phyloP scores from a whole-genome alignment of 108 stramenopile species.

The Pseudonitzschia delicatissima region DNA sequence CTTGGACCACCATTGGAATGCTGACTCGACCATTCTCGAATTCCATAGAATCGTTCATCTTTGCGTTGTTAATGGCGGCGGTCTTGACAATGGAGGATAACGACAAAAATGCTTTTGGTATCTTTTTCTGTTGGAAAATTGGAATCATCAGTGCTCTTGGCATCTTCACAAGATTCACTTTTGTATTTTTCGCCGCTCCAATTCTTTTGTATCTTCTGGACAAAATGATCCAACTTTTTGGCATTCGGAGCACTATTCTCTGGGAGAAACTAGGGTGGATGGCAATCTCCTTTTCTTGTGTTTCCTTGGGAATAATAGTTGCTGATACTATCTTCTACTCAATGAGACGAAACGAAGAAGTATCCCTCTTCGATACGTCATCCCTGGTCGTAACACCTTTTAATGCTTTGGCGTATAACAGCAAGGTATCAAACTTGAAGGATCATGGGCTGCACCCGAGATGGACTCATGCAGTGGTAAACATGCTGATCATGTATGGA shows the following conservation, averaged over 20 bases:
- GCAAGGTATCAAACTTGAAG: slow-evolving; percentile 53
- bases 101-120: slow-evolving; percentile 11
- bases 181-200: slow-evolving; percentile 68
- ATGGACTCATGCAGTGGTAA: slow-evolving; percentile 68
- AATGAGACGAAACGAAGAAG: background rate
- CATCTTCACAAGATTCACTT: slow-evolving; percentile 73
- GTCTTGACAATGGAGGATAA: slow-evolving; percentile 5
- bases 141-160: slow-evolving; percentile 61
- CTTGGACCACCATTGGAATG: slow-evolving; percentile 67
- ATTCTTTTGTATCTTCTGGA: slow-evolving; percentile 38
- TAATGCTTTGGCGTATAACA: slow-evolving; percentile 78
- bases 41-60: slow-evolving; percentile 61
- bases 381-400: slow-evolving; percentile 50
- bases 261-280: background rate
- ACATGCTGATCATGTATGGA: slow-evolving; percentile 77
- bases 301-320: slow-evolving; percentile 9
- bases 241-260: slow-evolving; percentile 2
- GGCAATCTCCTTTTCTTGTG: background rate
- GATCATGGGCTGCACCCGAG: slow-evolving; percentile 79
- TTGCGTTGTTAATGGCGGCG: slow-evolving; percentile 50
- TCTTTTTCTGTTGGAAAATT: slow-evolving; percentile 16
- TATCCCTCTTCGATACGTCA: background rate
- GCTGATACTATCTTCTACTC: slow-evolving; percentile 48
- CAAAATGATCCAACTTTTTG: slow-evolving; percentile 17
- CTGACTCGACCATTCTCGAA: slow-evolving; percentile 76